phyloP scores from a whole-genome alignment of 345 rosid genomes.

The Camelina sativa region DNA sequence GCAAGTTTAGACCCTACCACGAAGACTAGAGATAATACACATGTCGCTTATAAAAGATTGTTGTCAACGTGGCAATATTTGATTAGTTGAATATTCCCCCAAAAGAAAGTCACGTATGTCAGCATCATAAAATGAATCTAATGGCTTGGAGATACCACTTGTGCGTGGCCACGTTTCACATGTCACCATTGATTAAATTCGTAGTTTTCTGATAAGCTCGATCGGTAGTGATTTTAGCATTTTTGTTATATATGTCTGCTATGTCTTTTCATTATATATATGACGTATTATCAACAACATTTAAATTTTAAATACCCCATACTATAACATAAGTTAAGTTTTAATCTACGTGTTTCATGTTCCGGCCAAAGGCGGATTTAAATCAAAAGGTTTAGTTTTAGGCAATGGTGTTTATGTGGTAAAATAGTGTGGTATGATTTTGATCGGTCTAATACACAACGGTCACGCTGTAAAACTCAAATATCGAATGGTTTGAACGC shows the following conservation, averaged over 20 bases:
- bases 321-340: too few species aligned
- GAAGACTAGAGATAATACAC: slow-evolving; percentile 27
- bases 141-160: slow-evolving; percentile 27
- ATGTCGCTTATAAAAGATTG: background rate
- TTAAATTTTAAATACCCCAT: too few species aligned
- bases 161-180: slow-evolving; percentile 20
- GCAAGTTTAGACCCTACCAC: slow-evolving; percentile 35
- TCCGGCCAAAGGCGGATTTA: too few species aligned
- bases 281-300: background rate
- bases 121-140: slow-evolving; percentile 27
- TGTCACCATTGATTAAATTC: slow-evolving; percentile 6
- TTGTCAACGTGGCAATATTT: slow-evolving; percentile 9
- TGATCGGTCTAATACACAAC: too few species aligned
- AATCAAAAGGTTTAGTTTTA: too few species aligned
- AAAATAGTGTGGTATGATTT: too few species aligned
- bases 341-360: too few species aligned
- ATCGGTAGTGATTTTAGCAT: slow-evolving; percentile 1
- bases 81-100: slow-evolving; percentile 22
- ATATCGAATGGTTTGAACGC: too few species aligned
- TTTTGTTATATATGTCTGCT: background rate
- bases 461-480: too few species aligned
- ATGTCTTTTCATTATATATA: slow-evolving; percentile 22
- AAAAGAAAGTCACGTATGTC: slow-evolving; percentile 13
- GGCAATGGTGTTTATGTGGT: too few species aligned
- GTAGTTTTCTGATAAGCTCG: slow-evolving; percentile 12